Conservation (phyloP, 2,329 filamentous ascomycete species). For the Cryphonectria parasitica region DNA sequence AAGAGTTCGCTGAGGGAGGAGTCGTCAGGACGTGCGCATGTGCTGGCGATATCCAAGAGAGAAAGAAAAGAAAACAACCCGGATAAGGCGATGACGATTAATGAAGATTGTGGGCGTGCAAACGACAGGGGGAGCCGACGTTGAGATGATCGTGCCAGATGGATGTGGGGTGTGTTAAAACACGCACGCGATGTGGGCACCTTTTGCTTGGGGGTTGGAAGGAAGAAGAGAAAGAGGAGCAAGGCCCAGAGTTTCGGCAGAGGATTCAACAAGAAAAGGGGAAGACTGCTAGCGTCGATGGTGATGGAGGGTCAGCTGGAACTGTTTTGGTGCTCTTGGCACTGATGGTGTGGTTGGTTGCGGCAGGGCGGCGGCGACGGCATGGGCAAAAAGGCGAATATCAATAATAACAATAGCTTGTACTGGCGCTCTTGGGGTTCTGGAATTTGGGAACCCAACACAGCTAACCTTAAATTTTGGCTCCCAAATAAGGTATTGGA, state of each 20-base stretch:
- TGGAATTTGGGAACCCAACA: background rate
- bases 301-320: background rate
- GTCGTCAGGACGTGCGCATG: background rate
- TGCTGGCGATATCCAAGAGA: background rate
- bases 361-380: background rate
- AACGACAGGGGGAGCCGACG: background rate
- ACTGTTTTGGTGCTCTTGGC: slow-evolving; percentile 1
- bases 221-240: background rate
- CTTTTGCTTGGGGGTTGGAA: background rate
- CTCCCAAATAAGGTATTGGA: background rate
- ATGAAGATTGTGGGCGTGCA: background rate
- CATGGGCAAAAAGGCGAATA: background rate
- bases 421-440: background rate
- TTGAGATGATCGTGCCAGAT: background rate
- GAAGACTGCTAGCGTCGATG: background rate
- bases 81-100: background rate
- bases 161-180: background rate
- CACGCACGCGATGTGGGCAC: background rate
- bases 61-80: background rate
- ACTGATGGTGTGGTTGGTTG: slow-evolving; percentile 4
- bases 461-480: slow-evolving; percentile 3
- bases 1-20: background rate
- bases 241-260: background rate
- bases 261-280: slow-evolving; percentile 1
- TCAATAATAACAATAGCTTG: background rate